phyloP scores from a whole-genome alignment of 1,139 yeast genomes.

The Scheffersomyces illinoinensis region DNA sequence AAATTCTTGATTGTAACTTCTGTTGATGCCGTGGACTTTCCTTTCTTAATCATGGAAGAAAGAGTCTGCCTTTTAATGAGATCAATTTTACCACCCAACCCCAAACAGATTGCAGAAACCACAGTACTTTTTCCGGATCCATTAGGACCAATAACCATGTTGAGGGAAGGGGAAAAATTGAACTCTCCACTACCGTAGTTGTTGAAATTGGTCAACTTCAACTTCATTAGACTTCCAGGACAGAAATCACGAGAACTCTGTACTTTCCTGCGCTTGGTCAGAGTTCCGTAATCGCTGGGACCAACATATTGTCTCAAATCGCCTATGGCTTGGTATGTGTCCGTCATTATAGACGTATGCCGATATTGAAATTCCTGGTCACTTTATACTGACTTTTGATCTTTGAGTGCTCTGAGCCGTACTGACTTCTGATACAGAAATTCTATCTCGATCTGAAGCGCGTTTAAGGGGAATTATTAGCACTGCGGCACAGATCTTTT shows the following conservation, averaged over 20 bases:
- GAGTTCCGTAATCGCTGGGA: not conserved
- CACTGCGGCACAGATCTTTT: not conserved
- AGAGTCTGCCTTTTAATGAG: constrained; percentile 76
- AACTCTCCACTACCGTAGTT: constrained; percentile 81
- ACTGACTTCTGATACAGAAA: too few species aligned
- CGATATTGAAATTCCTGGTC: not conserved
- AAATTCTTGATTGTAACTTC: constrained; percentile 64
- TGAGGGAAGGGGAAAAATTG: constrained; percentile 76
- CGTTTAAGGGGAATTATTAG: not conserved
- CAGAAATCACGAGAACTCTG: constrained; percentile 17
- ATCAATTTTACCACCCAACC: constrained; percentile 80
- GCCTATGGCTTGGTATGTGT: not conserved
- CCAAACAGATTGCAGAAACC: constrained; percentile 91
- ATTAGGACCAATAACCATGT: constrained; percentile 95
- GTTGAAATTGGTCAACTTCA: constrained; percentile 73
- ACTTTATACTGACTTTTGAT: not conserved
- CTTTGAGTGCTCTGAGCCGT: too few species aligned
- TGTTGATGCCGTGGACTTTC: constrained; percentile 55
- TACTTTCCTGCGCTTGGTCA: not conserved
- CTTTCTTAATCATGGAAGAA: constrained; percentile 78
- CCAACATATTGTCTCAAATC: not conserved
- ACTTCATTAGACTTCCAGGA: constrained; percentile 71
- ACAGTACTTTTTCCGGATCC: constrained; percentile 96
- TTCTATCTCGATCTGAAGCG: not conserved
- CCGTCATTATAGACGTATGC: not conserved